These are phyloP conservation scores for Parachaetomium inaequale DNA, from an alignment of 495 filamentous ascomycete genomes.

Conservation along the genomic window DNA sequence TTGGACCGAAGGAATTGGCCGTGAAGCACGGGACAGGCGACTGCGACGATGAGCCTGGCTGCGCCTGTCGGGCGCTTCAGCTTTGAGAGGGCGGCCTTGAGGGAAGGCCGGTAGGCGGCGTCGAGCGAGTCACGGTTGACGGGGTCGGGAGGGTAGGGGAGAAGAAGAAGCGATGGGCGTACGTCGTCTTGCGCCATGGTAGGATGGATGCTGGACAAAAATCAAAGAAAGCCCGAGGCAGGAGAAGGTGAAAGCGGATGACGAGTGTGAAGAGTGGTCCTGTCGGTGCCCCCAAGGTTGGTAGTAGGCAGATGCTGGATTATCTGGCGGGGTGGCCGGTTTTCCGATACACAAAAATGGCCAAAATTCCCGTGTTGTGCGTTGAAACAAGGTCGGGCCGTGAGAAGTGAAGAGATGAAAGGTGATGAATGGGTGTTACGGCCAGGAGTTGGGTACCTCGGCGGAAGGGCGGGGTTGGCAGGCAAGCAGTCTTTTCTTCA, in stretches of 20 bases:
- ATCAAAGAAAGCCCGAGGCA: too few species aligned
- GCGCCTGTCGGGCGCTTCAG: conserved; percentile 39
- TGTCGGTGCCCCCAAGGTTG: too few species aligned
- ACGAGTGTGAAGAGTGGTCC: neutral
- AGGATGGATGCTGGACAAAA: neutral
- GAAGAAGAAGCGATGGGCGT: conserved; percentile 53
- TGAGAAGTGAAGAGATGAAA: neutral
- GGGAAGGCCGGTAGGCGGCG: conserved; percentile 55
- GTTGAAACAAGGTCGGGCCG: too few species aligned
- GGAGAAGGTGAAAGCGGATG: neutral
- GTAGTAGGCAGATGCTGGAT: too few species aligned
- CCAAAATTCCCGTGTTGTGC: too few species aligned
- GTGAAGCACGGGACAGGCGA: conserved; percentile 52
- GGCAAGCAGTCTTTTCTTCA: too few species aligned
- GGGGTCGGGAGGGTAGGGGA: conserved; percentile 54
- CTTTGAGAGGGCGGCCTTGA: conserved; percentile 45
- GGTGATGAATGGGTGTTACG: neutral
- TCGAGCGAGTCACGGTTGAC: conserved; percentile 44
- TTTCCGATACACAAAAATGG: too few species aligned
- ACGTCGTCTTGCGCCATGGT: conserved; percentile 22
- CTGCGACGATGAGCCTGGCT: conserved; percentile 49
- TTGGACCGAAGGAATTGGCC: conserved; percentile 44
- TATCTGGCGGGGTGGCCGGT: too few species aligned
- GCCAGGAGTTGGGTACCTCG: neutral
- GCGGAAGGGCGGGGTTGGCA: neutral